A percentile compares a stretch with the other conserved stretches of the same genome.
Evolutionary conservation across 1,284 basidiomycete genomes (phyloP).

Genomic region (Lignosus rhinocerotis): DNA sequence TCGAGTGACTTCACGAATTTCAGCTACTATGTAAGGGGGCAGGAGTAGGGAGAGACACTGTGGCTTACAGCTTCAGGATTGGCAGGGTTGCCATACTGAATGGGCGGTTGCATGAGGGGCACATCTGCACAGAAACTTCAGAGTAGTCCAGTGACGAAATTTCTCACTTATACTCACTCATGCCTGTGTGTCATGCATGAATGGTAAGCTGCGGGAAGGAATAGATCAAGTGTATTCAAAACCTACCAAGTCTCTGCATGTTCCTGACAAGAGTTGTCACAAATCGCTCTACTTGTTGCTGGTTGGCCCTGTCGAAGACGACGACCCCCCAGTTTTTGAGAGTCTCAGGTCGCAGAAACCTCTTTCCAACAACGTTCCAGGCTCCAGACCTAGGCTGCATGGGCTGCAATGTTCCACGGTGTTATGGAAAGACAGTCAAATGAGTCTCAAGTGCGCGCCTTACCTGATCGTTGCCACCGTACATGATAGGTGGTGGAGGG

Average conservation of each 20-base stretch:
- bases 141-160: background rate
- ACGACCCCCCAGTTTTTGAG: constrained; percentile 32
- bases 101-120: constrained; percentile 2
- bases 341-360: constrained; percentile 13
- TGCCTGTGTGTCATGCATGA: background rate
- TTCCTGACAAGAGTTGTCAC: constrained; percentile 28
- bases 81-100: background rate
- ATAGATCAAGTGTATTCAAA: background rate
- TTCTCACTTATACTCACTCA: constrained; percentile 9
- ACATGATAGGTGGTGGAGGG: constrained; percentile 32
- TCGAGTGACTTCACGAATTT: background rate
- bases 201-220: background rate
- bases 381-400: constrained; percentile 21
- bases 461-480: constrained; percentile 21
- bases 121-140: background rate
- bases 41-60: no score
- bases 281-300: constrained; percentile 16
- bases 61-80: constrained; percentile 6
- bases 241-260: constrained; percentile 36
- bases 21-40: background rate
- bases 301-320: constrained; percentile 27
- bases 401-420: constrained; percentile 1
- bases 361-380: constrained; percentile 39
- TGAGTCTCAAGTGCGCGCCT: background rate
- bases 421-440: background rate